Conservation (phyloP, 768 basidiomycete genomes). For the Kockovaella imperatae region DNA sequence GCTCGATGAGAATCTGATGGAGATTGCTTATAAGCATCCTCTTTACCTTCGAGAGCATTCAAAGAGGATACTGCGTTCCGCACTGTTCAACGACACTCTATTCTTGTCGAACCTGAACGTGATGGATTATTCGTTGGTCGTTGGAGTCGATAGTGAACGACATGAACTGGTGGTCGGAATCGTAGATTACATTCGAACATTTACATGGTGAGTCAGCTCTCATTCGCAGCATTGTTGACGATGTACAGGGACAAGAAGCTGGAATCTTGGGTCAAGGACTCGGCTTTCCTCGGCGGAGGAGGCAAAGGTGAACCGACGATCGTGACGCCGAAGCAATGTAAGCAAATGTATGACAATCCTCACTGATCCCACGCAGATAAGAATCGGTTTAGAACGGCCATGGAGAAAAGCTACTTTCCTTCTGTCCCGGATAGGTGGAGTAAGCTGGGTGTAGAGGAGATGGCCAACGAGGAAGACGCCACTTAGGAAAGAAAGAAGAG, state of each 20-base stretch:
- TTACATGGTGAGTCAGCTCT: slow-evolving; percentile 19
- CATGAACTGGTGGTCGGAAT: slow-evolving; percentile 94
- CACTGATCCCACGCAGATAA: slow-evolving; percentile 28
- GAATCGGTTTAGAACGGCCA: slow-evolving; percentile 39
- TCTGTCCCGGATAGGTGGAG: slow-evolving; percentile 44
- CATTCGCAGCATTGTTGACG: background rate
- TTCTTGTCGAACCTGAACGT: slow-evolving; percentile 91
- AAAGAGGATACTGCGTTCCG: slow-evolving; percentile 81
- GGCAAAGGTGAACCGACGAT: slow-evolving; percentile 90
- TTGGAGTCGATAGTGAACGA: slow-evolving; percentile 81
- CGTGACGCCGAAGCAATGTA: slow-evolving; percentile 90
- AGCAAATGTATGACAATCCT: slow-evolving; percentile 30
- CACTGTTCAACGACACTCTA: slow-evolving; percentile 88
- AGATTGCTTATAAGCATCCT: slow-evolving; percentile 78
- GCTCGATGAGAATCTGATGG: slow-evolving; percentile 89
- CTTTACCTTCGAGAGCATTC: slow-evolving; percentile 95
- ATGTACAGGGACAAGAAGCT: slow-evolving; percentile 84
- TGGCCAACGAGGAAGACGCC: slow-evolving; percentile 20
- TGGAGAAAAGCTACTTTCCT: slow-evolving; percentile 45
- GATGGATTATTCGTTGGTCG: slow-evolving; percentile 86
- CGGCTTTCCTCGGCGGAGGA: slow-evolving; percentile 71
- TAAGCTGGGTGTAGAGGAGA: slow-evolving; percentile 32
- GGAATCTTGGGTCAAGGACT: slow-evolving; percentile 97
- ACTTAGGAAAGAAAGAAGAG: background rate
- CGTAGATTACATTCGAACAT: slow-evolving; percentile 62